Base-by-base conservation (phyloP, 108 stramenopile species). In the Discostella pseudostelligera region DNA sequence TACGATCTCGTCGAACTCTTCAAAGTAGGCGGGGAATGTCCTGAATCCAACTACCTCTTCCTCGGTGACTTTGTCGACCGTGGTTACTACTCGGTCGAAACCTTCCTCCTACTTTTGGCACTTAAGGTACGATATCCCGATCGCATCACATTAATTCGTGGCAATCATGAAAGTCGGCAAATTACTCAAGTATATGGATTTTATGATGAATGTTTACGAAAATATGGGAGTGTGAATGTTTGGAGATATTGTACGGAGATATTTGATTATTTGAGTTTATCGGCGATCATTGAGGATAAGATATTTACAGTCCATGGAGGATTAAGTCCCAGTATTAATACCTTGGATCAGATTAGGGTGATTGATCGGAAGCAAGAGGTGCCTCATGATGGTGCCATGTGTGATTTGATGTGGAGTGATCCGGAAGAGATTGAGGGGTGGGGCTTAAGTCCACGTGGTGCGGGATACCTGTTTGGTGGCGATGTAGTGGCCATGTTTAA, bases 31-130 rank as follows among this genome's bases (percentile, higher is more conserved):
- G 99, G 99, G 22, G 96, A 96, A 59, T 97, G 96, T 46, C 99
- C 99, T 0, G 93, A 95, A 57, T 92, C 91, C 42, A 98, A 98
- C 72, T 99, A 99, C 67, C 79, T 99, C 14, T 99, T 99, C 73
- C 78, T 99, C 43, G 99, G 99, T 3, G 99, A 99, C 74, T 99
- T 99, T 74, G 99, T 99, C 57, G 99, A 99, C 68, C 92, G 99
- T 36, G 99, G 99, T 2, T 97, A 97, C 62, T 97, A 99, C 81
- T 84, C 82, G 47, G 99, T 99, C 16, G 99, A 99, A 78, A 99
- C 99, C 21, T 97, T 98, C 62, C 68, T 97, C 0, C 76, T 99
- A 28, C 75, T 99, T 0, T 79, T 99, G 17, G 97, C 97, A 0
- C 81, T 99, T 14, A 99, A 99, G 72, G 96, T 98, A 10, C 80